Percentiles rank a stretch among this genome's conserved stretches.
Evolutionary conservation across 768 basidiomycete species (phyloP).

Genomic region (Stropharia rugosoannulata): DNA sequence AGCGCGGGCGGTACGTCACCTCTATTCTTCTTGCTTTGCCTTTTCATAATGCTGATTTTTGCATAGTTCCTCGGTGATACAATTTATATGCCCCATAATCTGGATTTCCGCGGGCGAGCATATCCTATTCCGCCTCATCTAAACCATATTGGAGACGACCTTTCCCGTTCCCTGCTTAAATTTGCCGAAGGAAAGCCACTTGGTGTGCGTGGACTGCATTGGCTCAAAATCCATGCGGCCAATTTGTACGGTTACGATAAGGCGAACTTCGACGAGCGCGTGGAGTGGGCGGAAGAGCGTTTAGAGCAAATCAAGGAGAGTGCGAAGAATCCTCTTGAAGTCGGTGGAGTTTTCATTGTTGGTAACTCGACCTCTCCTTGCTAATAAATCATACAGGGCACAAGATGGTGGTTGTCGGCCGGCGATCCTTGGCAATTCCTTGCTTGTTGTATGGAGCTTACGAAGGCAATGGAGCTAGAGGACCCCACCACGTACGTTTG

Average conservation of each 20-base stretch:
- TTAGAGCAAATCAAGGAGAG: conserved; percentile 81
- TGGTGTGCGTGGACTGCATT: conserved; percentile 81
- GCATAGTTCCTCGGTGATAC: conserved; percentile 79
- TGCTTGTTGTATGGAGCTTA: conserved; percentile 89
- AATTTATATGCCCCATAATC: conserved; percentile 92
- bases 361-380: not conserved
- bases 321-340: conserved; percentile 76
- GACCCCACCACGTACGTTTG: conserved; percentile 65
- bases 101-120: conserved; percentile 96
- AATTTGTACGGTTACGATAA: conserved; percentile 96
- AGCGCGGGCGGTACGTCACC: conserved; percentile 72
- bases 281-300: conserved; percentile 67
- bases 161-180: conserved; percentile 80
- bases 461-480: conserved; percentile 69
- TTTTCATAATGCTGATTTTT: conserved; percentile 7
- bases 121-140: conserved; percentile 97
- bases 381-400: conserved; percentile 44
- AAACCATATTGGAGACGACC: conserved; percentile 93
- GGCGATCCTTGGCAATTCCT: conserved; percentile 99
- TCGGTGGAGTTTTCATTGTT: conserved; percentile 29
- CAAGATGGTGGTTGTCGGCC: conserved; percentile 85
- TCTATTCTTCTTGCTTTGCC: not conserved
- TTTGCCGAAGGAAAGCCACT: conserved; percentile 82
- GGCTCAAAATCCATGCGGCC: conserved; percentile 95
- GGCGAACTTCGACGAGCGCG: conserved; percentile 92